phyloP scores from a whole-genome alignment of 306 rosid genomes.

The Cicer cuneatum region DNA sequence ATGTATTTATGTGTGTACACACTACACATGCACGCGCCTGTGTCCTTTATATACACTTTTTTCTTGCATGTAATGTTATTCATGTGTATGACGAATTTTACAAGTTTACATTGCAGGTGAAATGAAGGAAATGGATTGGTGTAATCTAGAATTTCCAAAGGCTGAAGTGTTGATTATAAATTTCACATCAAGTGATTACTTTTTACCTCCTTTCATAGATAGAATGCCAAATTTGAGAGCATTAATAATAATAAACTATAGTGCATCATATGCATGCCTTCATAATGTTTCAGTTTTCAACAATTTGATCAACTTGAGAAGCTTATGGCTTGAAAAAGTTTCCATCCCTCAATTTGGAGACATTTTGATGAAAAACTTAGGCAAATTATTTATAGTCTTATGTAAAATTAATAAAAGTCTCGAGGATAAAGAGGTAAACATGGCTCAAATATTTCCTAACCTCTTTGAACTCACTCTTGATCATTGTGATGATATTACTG shows the following conservation, averaged over 20 bases:
- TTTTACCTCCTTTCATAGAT: constrained; percentile 71
- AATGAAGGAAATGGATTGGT: constrained; percentile 87
- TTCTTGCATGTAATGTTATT: constrained; percentile 1
- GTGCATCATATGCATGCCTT: constrained; percentile 64
- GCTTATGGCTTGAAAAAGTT: constrained; percentile 92
- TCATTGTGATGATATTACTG: constrained; percentile 72
- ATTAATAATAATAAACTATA: constrained; percentile 62
- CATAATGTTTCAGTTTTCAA: constrained; percentile 57
- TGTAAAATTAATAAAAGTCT: constrained; percentile 67
- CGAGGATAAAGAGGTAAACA: constrained; percentile 44
- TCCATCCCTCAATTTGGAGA: constrained; percentile 59
- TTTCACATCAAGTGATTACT: constrained; percentile 68
- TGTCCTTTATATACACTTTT: not conserved
- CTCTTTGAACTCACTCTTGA: constrained; percentile 76
- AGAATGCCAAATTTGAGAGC: constrained; percentile 88
- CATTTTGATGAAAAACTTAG: constrained; percentile 49
- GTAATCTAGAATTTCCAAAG: constrained; percentile 68
- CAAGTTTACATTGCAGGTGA: constrained; percentile 61
- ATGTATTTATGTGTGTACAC: not conserved
- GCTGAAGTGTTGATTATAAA: constrained; percentile 84
- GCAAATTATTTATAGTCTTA: constrained; percentile 66
- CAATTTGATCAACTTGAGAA: constrained; percentile 56
- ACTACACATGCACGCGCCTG: too few species aligned
- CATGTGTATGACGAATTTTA: constrained; percentile 27
- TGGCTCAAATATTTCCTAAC: constrained; percentile 59